Evolutionary conservation across 2,329 filamentous ascomycete species (phyloP).

Genomic region (Colletotrichum cordylinicola): DNA sequence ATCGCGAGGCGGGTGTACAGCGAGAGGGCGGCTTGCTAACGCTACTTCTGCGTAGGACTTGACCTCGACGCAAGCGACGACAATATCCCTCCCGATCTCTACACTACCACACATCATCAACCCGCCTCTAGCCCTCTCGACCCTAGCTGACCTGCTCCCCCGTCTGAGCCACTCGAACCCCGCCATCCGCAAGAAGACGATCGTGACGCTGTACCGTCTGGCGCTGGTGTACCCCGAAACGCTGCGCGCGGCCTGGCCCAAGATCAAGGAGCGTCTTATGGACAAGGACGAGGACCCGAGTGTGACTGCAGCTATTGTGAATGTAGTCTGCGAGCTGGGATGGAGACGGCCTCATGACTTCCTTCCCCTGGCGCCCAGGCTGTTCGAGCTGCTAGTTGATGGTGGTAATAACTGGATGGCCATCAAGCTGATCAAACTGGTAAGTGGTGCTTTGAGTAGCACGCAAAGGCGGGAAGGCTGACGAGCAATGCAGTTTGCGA

Average conservation of each 20-base stretch:
- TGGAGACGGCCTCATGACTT: conserved; percentile 96
- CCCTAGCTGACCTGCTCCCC: conserved; percentile 85
- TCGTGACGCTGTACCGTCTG: conserved; percentile 91
- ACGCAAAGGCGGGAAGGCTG: background rate
- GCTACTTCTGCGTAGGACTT: conserved; percentile 64
- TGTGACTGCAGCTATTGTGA: conserved; percentile 94
- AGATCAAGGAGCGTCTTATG: conserved; percentile 93
- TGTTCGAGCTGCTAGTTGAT: conserved; percentile 92
- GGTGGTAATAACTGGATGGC: conserved; percentile 99
- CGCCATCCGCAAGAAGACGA: conserved; percentile 90
- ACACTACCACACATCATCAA: conserved; percentile 96
- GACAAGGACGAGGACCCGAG: conserved; percentile 89
- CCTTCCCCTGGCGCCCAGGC: conserved; percentile 83
- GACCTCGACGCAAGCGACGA: conserved; percentile 72
- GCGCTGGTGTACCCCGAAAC: conserved; percentile 97
- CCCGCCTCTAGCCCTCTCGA: conserved; percentile 87
- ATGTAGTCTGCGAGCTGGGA: conserved; percentile 94
- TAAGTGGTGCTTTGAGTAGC: conserved; percentile 43
- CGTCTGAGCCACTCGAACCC: conserved; percentile 86
- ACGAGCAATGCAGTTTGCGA: conserved; percentile 74
- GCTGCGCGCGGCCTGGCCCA: conserved; percentile 90
- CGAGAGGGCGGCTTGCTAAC: background rate
- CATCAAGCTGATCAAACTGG: conserved; percentile 97
- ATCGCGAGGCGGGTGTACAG: background rate
- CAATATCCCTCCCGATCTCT: conserved; percentile 84